These are phyloP conservation scores for Backusella mclennaniae DNA, from an alignment of 192 early-diverging fungal species.

Conservation along the genomic window DNA sequence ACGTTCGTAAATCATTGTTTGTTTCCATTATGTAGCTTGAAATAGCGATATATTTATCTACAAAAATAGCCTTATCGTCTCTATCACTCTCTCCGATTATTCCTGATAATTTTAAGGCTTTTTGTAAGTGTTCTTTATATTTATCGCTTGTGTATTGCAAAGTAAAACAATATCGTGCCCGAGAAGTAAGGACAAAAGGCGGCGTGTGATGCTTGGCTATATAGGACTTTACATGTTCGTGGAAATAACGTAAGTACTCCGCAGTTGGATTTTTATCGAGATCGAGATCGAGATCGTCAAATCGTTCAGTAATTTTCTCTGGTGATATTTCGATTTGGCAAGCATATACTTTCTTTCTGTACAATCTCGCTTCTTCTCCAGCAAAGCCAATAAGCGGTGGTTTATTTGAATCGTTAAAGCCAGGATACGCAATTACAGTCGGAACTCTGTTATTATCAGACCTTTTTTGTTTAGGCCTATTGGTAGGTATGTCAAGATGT, in stretches of 20 bases:
- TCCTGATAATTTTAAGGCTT: not conserved
- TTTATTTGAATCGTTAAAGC: not conserved
- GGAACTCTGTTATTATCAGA: not conserved
- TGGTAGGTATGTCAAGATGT: not conserved
- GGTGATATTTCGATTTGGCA: not conserved
- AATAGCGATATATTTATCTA: not conserved
- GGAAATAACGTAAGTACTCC: not conserved
- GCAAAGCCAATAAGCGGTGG: not conserved
- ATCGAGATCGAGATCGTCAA: too few relatives aligned
- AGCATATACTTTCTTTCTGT: not conserved
- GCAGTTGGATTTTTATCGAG: not conserved
- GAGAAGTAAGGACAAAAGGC: not conserved
- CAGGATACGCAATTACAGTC: not conserved
- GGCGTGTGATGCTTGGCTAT: not conserved
- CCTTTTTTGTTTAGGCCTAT: not conserved
- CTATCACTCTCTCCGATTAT: not conserved
- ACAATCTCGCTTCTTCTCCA: not conserved
- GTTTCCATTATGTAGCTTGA: not conserved
- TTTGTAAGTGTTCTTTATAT: not conserved
- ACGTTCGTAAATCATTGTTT: not conserved
- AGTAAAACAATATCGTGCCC: slow-evolving; percentile 7
- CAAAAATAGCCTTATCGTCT: slow-evolving; percentile 4
- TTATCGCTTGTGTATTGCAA: not conserved
- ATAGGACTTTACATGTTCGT: not conserved
- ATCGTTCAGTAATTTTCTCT: not conserved